Percentiles rank a stretch among this genome's conserved stretches.
Evolutionary conservation across 169 alveolate species (phyloP).

Genomic region (Amoebophrya sp.): DNA sequence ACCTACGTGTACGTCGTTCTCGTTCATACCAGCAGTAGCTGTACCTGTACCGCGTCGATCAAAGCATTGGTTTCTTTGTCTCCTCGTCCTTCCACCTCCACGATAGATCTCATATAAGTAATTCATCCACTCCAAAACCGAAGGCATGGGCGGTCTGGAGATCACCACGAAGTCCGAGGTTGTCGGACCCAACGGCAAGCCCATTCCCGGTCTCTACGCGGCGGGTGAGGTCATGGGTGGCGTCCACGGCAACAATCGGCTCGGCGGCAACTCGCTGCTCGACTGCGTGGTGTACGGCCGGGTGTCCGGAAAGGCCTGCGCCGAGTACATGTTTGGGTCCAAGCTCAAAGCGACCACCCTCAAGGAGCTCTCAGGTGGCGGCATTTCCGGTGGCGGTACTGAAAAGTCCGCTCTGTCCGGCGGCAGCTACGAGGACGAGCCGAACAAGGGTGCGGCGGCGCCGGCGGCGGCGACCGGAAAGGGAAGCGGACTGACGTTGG

Average conservation of each 20-base stretch:
- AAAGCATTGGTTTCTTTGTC: not conserved
- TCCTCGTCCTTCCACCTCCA: too few species aligned
- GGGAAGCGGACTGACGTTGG: conserved; percentile 24
- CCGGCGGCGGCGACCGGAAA: conserved; percentile 16
- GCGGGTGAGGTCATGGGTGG: conserved; percentile 50
- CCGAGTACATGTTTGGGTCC: too few species aligned
- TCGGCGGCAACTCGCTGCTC: conserved; percentile 43
- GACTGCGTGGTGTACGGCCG: too few species aligned
- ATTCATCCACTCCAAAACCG: not conserved
- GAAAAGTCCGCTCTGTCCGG: too few species aligned
- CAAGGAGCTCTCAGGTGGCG: too few species aligned
- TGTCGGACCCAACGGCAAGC: conserved; percentile 21
- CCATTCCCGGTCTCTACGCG: conserved; percentile 41
- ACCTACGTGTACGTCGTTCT: too few species aligned
- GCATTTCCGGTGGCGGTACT: too few species aligned
- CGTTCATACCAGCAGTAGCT: not conserved
- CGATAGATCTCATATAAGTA: not conserved
- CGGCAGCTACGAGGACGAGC: too few species aligned
- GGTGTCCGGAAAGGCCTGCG: too few species aligned
- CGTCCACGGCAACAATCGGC: conserved; percentile 42
- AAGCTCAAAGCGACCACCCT: too few species aligned
- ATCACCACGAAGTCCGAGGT: conserved; percentile 36
- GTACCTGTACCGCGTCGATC: not conserved
- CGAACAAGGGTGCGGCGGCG: conserved; percentile 5
- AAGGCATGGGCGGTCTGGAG: conserved; percentile 43